Base-by-base conservation (phyloP, 768 basidiomycete genomes). In the Mycena pura region DNA sequence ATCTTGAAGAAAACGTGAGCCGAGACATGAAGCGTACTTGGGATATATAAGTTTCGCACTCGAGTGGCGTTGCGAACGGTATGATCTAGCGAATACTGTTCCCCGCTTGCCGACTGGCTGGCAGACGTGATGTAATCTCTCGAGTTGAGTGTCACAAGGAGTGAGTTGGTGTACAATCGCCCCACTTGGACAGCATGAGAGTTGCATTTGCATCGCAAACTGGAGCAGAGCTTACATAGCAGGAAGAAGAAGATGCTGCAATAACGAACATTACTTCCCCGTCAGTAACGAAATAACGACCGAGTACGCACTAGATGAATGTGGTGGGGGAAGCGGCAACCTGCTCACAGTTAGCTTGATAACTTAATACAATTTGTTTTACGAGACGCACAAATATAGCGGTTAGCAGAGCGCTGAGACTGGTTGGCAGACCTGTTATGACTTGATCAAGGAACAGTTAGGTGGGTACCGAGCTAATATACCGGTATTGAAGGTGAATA, bases 131-230 rank as follows among this genome's bases (percentile, higher is more conserved):
- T n/a, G n/a, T n/a, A n/a, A n/a, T n/a, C n/a, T n/a, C n/a, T n/a
- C 11, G 40, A 57, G 44, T 57, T 57, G 11, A 57, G 44, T 7
- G 43, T 46, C 29, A 57, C 55, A n/a, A 57, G 44, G 6, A 57
- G 43, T 6, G 44, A 46, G 55, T 57, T 57, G 9, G 55, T 48
- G 22, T 57, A 58, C 40, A 54, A 43, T 10, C 52, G 52, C 24
- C 52, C 52, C 22, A 54, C 52, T 54, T 27, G n/a, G 38, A 11
- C 38, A n/a, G 24, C 8, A 44, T 44, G 24, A 44, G 41, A 10
- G 15, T 24, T 7, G 8, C 29, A 3, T 19, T 38, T 39, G 17
- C n/a, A n/a, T n/a, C n/a, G n/a, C 21, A 38, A 31, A 21, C 7
- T 13, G 24, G 9, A 41, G 29, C 9, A 24, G 8, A 8, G 29